Evolutionary conservation across 768 basidiomycete species (phyloP), one percentile per base, ranked within the genome.

Genomic region (Punctularia strigosozonata): DNA sequence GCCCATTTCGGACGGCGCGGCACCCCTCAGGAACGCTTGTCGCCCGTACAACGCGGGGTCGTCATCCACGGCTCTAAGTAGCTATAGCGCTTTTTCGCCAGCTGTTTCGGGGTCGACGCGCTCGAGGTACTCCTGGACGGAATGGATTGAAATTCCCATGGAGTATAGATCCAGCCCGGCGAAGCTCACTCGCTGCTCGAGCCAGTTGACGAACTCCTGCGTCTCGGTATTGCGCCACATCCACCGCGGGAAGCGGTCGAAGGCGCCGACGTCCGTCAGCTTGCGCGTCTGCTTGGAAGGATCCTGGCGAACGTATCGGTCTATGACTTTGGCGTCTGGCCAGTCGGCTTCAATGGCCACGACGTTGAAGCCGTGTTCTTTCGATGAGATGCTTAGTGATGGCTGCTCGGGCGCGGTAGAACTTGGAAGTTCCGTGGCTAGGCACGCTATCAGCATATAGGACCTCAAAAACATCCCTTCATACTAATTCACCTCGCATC

Each of bases 221-320:
- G 51, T 52, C 33, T 52, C 49, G 31, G 50, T 46, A 39, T 56
- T 58, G 38, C 52, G 52, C 54, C 55, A 56, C 52, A 56, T 55
- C 54, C 54, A 58, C 15, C 49, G 54, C 15, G 54, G 54, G 40
- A 54, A 56, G 7, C 33, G 28, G 10, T 30, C 10, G 28, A 30
- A 30, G 10, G 10, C 28, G 10, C 15, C 10, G 28, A 30, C 10
- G 28, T 12, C 10, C n/a, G n/a, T n/a, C n/a, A n/a, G n/a, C n/a
- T n/a, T n/a, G n/a, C n/a, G n/a, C n/a, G n/a, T n/a, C n/a, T 10
- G 15, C 28, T 10, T 30, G 28, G 28, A 30, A n/a, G 36, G 14
- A 15, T 10, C 17, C 20, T 14, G 37, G 31, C 24, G 15, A n/a
- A 39, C 42, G 10, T 30, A 52, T 47, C 48, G 46, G 43, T 56